These are phyloP conservation scores for Cudoniella acicularis DNA, from an alignment of 495 filamentous ascomycete species.

Conservation along the genomic window DNA sequence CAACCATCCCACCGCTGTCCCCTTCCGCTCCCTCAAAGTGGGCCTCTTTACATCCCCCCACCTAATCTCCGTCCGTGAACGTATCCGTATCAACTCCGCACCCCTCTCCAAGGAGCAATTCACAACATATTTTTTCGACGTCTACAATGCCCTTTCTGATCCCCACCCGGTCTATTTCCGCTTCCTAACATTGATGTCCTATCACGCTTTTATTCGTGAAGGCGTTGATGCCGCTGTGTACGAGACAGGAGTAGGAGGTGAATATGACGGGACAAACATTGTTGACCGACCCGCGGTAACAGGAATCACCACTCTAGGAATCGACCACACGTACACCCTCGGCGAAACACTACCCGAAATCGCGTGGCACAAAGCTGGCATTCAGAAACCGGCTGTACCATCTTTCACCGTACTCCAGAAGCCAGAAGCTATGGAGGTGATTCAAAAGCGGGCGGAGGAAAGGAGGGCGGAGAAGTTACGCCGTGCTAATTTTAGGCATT, in stretches of 20 bases:
- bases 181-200: slow-evolving; percentile 85
- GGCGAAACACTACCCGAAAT: slow-evolving; percentile 85
- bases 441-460: slow-evolving; percentile 67
- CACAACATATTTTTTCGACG: slow-evolving; percentile 81
- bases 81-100: slow-evolving; percentile 75
- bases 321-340: slow-evolving; percentile 80
- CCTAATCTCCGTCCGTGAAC: slow-evolving; percentile 80
- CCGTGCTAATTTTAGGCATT: slow-evolving; percentile 51
- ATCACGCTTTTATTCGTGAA: slow-evolving; percentile 80
- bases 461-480: slow-evolving; percentile 51
- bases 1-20: slow-evolving; percentile 32
- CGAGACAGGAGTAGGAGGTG: slow-evolving; percentile 90
- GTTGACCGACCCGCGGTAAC: slow-evolving; percentile 66
- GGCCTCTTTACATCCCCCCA: slow-evolving; percentile 90
- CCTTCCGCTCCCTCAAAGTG: slow-evolving; percentile 48
- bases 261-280: slow-evolving; percentile 94
- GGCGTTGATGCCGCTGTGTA: slow-evolving; percentile 80
- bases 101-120: slow-evolving; percentile 76
- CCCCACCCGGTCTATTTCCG: slow-evolving; percentile 78
- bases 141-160: slow-evolving; percentile 73
- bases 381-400: slow-evolving; percentile 69
- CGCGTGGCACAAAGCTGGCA: slow-evolving; percentile 95
- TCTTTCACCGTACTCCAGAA: slow-evolving; percentile 76
- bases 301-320: slow-evolving; percentile 81
- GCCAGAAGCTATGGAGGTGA: slow-evolving; percentile 60